Percentiles rank a stretch among this genome's conserved stretches.
These are phyloP conservation scores for Talaromyces islandicus DNA, from an alignment of 2,329 filamentous ascomycete species.

Conservation along the genomic window DNA sequence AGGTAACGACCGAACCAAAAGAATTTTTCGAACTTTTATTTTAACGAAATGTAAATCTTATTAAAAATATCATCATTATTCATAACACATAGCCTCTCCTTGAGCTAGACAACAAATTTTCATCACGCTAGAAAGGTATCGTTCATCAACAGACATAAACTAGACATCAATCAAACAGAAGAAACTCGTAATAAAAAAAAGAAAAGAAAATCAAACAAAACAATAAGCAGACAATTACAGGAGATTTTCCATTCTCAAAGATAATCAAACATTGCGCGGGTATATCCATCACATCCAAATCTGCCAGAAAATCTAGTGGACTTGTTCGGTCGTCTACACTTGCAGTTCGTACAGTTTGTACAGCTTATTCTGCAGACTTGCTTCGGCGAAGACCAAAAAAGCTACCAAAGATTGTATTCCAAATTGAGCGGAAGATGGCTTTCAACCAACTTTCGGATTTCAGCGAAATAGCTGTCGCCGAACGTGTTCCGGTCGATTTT, in stretches of 20 bases:
- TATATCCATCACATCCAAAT: constrained; percentile 6
- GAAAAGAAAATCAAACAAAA: constrained; percentile 3
- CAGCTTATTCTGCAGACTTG: constrained; percentile 10
- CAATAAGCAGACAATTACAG: constrained; percentile 1
- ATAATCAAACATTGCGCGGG: constrained; percentile 9
- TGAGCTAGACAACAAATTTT: constrained; percentile 6
- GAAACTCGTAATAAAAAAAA: constrained; percentile 10
- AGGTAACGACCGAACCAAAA: neutral
- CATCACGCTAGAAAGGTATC: constrained; percentile 2
- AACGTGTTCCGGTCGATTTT: constrained; percentile 23
- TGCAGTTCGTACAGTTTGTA: neutral
- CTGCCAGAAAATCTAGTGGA: neutral
- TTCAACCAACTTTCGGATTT: constrained; percentile 36
- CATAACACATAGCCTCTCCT: constrained; percentile 9
- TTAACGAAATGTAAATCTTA: constrained; percentile 4
- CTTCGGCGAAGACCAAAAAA: constrained; percentile 36
- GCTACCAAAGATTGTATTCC: constrained; percentile 34
- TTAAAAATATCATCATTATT: constrained; percentile 9
- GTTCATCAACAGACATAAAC: neutral
- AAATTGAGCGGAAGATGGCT: constrained; percentile 34
- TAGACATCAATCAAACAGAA: constrained; percentile 6
- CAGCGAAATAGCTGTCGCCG: constrained; percentile 33
- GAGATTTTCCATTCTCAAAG: neutral
- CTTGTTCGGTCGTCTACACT: neutral
- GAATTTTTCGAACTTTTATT: neutral